Evolutionary conservation across 2,329 filamentous ascomycete genomes (phyloP).

Genomic region (Penicillium oxalicum): DNA sequence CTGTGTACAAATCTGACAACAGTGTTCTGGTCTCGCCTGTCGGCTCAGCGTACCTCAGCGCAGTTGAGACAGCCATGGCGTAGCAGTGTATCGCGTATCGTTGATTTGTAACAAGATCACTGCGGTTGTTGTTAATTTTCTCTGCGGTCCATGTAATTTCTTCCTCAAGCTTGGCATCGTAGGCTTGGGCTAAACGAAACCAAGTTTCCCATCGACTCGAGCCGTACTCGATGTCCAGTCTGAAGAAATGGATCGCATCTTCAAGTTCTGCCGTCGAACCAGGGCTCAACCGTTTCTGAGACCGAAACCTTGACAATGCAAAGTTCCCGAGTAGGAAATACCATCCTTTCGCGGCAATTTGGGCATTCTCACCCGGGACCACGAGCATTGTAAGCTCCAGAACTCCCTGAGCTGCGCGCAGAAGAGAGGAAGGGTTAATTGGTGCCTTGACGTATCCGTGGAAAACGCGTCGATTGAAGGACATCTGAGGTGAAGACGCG

Average conservation of each 20-base stretch:
- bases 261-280: slow-evolving; percentile 79
- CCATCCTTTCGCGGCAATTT: slow-evolving; percentile 76
- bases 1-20: slow-evolving; percentile 60
- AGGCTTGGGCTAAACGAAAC: slow-evolving; percentile 81
- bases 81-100: slow-evolving; percentile 79
- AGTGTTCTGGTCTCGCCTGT: slow-evolving; percentile 49
- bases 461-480: slow-evolving; percentile 81
- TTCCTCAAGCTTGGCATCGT: slow-evolving; percentile 83
- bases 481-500: slow-evolving; percentile 69
- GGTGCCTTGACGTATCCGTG: slow-evolving; percentile 75
- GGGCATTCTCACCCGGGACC: slow-evolving; percentile 62
- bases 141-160: slow-evolving; percentile 82
- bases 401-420: slow-evolving; percentile 71
- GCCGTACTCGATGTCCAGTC: slow-evolving; percentile 76
- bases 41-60: slow-evolving; percentile 52
- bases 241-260: slow-evolving; percentile 71
- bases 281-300: slow-evolving; percentile 69
- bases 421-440: slow-evolving; percentile 74
- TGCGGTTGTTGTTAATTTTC: slow-evolving; percentile 78
- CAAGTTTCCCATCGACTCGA: slow-evolving; percentile 82
- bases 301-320: slow-evolving; percentile 76
- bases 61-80: slow-evolving; percentile 60
- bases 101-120: slow-evolving; percentile 68
- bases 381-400: slow-evolving; percentile 66
- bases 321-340: slow-evolving; percentile 88